Conservation (phyloP, 148 eudicot species). For the Cornus florida region DNA sequence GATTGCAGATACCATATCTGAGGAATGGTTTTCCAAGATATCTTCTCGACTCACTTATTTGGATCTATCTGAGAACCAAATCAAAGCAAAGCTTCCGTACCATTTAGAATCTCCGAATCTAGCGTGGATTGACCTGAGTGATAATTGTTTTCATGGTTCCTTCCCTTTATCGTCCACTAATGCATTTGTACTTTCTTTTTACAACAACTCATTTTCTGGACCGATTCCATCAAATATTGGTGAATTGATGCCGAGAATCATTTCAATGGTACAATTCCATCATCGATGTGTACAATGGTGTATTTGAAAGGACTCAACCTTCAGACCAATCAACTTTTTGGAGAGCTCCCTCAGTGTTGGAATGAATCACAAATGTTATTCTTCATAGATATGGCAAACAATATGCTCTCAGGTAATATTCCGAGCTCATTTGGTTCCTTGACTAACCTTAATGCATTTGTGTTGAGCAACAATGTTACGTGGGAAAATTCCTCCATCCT, state of each 20-base stretch:
- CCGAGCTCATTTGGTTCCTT: conserved; percentile 18
- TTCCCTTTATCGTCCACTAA: not conserved
- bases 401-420: conserved; percentile 20
- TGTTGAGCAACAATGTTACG: conserved; percentile 25
- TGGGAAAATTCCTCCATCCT: not conserved
- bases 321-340: not conserved
- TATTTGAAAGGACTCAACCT: conserved; percentile 18
- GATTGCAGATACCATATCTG: too few species aligned
- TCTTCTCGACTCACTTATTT: too few species aligned
- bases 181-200: conserved; percentile 9
- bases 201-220: conserved; percentile 14
- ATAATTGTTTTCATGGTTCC: not conserved
- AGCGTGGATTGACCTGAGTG: conserved; percentile 15
- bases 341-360: not conserved
- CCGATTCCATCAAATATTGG: not conserved
- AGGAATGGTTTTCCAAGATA: too few species aligned
- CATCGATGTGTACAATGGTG: not conserved
- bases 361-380: not conserved
- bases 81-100: too few species aligned
- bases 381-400: not conserved
- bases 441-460: not conserved
- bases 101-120: not conserved
- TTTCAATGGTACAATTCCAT: conserved; percentile 4
- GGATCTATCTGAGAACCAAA: too few species aligned
- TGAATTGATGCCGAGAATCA: conserved; percentile 2